Conservation (phyloP, 2,329 filamentous ascomycete genomes). For the Fusarium denticulatum region DNA sequence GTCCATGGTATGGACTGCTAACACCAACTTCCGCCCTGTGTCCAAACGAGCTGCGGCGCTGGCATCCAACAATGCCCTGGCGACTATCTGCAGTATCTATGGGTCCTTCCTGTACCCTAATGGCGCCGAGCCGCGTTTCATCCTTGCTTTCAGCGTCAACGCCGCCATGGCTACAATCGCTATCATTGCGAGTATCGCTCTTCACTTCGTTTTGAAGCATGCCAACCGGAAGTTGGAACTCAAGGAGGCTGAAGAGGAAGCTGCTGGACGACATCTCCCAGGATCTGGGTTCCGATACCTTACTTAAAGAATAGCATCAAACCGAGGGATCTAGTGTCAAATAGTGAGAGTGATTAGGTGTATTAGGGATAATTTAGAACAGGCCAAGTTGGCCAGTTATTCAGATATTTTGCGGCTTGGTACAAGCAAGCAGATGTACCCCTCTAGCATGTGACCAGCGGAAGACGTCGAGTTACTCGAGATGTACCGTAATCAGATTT, state of each 20-base stretch:
- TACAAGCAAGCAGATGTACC: too few species aligned
- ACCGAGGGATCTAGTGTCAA: not conserved
- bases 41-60: slow-evolving; percentile 1
- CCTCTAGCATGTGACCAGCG: rapidly evolving
- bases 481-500: rapidly evolving
- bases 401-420: too few species aligned
- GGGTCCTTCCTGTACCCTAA: not conserved
- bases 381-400: too few species aligned
- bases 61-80: not conserved
- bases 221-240: not conserved
- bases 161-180: not conserved
- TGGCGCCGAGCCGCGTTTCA: not conserved
- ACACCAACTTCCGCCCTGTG: not conserved
- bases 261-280: not conserved
- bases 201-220: not conserved
- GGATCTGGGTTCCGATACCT: not conserved
- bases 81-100: not conserved
- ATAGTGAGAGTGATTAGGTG: too few species aligned
- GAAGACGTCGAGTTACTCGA: not conserved
- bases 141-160: not conserved
- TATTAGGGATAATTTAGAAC: not conserved
- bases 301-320: not conserved
- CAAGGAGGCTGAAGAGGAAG: not conserved
- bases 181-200: not conserved
- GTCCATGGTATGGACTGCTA: slow-evolving; percentile 1